Percentiles rank a stretch among this genome's conserved stretches.
phyloP scores from a whole-genome alignment of 1,284 basidiomycete species.

The Fomitiporia mediterranea region DNA sequence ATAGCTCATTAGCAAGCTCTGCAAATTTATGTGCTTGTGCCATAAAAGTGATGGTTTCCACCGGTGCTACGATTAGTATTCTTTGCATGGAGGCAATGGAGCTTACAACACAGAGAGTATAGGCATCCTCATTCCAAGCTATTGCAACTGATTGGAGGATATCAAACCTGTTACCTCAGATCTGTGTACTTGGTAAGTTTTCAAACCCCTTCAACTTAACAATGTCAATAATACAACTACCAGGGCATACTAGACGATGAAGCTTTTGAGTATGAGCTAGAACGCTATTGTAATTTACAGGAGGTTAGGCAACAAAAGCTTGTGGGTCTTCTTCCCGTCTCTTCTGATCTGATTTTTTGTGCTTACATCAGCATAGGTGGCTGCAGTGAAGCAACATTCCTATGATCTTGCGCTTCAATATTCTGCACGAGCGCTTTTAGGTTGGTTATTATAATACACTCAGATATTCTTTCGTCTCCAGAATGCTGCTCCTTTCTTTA shows the following conservation, averaged over 20 bases:
- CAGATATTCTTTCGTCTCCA: neutral
- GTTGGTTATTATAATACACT: neutral
- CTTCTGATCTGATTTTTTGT: neutral
- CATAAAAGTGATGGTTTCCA: too few species aligned
- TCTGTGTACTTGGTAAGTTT: conserved; percentile 1
- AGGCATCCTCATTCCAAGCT: neutral
- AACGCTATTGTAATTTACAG: conserved; percentile 1
- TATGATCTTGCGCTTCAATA: neutral
- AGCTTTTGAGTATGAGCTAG: conserved; percentile 9
- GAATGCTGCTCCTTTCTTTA: neutral
- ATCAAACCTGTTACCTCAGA: neutral
- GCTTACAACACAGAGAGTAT: too few species aligned
- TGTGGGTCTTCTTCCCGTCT: neutral
- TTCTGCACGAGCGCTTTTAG: neutral
- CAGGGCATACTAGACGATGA: conserved; percentile 11
- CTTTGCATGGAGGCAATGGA: too few species aligned
- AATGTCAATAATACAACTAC: neutral
- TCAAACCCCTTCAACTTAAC: too few species aligned
- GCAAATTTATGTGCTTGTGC: too few species aligned
- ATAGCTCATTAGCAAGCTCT: too few species aligned
- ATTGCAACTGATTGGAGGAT: conserved; percentile 1
- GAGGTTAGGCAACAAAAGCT: conserved; percentile 2
- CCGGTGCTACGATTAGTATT: too few species aligned
- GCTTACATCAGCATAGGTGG: neutral
- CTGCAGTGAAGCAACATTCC: neutral